Evolutionary conservation across 257 asterid genomes (phyloP).

Genomic region (Lycium ferocissimum): DNA sequence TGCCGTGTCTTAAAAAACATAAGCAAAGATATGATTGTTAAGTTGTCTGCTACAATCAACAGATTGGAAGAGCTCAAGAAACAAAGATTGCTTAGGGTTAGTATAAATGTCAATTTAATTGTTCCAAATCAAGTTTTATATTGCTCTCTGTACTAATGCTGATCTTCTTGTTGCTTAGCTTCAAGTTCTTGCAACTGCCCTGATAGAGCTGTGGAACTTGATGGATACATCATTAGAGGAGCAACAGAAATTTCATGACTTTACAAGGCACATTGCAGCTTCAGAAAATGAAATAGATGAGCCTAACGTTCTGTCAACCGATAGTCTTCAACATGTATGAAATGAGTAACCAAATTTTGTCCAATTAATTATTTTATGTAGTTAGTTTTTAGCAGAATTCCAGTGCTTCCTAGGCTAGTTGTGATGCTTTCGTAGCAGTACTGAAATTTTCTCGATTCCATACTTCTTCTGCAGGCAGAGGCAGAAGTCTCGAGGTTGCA

Average conservation of each 20-base stretch:
- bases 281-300: slow-evolving; percentile 75
- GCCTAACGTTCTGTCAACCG: slow-evolving; percentile 64
- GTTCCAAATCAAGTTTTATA: not conserved
- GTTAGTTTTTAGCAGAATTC: not conserved
- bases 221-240: slow-evolving; percentile 86
- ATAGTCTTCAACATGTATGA: slow-evolving; percentile 59
- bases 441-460: not conserved
- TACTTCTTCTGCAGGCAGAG: slow-evolving; percentile 67
- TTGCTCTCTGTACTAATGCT: slow-evolving; percentile 26
- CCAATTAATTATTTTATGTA: not conserved
- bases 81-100: slow-evolving; percentile 74
- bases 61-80: slow-evolving; percentile 64
- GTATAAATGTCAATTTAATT: slow-evolving; percentile 30
- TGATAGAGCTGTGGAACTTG: slow-evolving; percentile 88
- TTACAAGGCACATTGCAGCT: slow-evolving; percentile 66
- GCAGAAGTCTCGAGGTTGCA: slow-evolving; percentile 73
- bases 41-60: slow-evolving; percentile 52
- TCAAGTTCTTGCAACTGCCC: slow-evolving; percentile 81
- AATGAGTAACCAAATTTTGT: not conserved
- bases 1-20: slow-evolving; percentile 54
- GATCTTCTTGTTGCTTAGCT: slow-evolving; percentile 53
- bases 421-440: not conserved
- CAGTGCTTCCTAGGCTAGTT: not conserved
- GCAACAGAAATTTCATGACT: slow-evolving; percentile 68
- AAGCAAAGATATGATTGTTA: slow-evolving; percentile 57